phyloP scores from a whole-genome alignment of 2,329 filamentous ascomycete genomes.

The Calonectria multiphialidica region DNA sequence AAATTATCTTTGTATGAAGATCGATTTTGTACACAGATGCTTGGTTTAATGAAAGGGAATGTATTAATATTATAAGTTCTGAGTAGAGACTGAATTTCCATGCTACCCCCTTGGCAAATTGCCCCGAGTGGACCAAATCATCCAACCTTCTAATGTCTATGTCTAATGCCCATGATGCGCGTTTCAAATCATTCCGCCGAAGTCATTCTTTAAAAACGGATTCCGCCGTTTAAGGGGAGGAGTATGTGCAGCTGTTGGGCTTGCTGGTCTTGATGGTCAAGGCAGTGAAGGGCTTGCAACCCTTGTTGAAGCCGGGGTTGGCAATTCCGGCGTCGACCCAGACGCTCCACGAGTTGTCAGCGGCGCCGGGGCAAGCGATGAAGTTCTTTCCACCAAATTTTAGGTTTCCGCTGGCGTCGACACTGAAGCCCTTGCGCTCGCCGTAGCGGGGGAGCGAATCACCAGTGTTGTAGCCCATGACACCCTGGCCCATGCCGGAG shows the following conservation, averaged over 20 bases:
- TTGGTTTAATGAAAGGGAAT: neutral
- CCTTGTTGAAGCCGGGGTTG: conserved; percentile 51
- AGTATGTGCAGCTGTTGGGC: conserved; percentile 55
- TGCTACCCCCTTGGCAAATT: neutral
- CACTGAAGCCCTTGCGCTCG: conserved; percentile 61
- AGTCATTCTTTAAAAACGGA: no score
- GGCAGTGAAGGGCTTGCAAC: conserved; percentile 52
- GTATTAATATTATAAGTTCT: neutral
- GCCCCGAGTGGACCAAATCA: neutral
- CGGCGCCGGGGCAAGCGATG: conserved; percentile 64
- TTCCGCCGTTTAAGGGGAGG: conserved; percentile 1
- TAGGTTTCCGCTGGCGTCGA: conserved; percentile 59
- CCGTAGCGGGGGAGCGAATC: conserved; percentile 50
- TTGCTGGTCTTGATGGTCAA: conserved; percentile 44
- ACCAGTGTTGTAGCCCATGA: conserved; percentile 64
- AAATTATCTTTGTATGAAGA: no score
- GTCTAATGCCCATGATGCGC: neutral
- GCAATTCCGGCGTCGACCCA: conserved; percentile 49
- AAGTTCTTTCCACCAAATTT: conserved; percentile 58
- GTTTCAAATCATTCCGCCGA: neutral
- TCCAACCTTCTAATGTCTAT: neutral
- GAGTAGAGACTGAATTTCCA: neutral
- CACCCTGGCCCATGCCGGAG: conserved; percentile 70
- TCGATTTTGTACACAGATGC: no score
- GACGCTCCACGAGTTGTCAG: conserved; percentile 54